These are phyloP conservation scores for Nicotiana sylvestris DNA, from an alignment of 257 asterid species.

Conservation along the genomic window DNA sequence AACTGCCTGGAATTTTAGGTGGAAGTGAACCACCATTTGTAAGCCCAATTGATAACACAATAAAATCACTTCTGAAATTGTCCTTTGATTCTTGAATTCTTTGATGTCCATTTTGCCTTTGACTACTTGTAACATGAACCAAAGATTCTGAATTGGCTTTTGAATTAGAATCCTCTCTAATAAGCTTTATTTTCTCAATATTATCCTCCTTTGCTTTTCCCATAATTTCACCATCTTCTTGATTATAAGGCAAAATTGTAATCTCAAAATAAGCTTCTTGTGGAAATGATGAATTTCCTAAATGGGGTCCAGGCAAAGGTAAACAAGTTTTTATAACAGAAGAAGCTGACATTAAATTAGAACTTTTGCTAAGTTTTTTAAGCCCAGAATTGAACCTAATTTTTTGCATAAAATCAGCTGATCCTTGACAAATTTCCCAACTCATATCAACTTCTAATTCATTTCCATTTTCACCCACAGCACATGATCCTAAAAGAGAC, in stretches of 20 bases:
- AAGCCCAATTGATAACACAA: constrained; percentile 50
- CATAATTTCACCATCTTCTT: not conserved
- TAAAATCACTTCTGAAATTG: constrained; percentile 23
- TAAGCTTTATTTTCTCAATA: constrained; percentile 64
- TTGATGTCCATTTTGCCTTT: constrained; percentile 31
- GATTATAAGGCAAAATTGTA: constrained; percentile 35
- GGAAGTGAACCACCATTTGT: constrained; percentile 47
- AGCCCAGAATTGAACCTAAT: constrained; percentile 51
- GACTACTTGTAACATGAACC: constrained; percentile 26
- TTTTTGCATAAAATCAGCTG: constrained; percentile 82
- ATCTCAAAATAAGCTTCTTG: constrained; percentile 90
- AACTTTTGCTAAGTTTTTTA: not conserved
- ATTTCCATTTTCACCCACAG: constrained; percentile 24
- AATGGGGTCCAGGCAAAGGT: constrained; percentile 87
- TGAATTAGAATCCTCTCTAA: constrained; percentile 50
- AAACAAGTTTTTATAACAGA: constrained; percentile 50
- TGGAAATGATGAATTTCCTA: constrained; percentile 71
- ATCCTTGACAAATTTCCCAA: constrained; percentile 90
- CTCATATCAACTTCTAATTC: constrained; percentile 38
- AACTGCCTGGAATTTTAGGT: constrained; percentile 60
- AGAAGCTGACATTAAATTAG: constrained; percentile 25
- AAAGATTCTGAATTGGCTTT: constrained; percentile 27
- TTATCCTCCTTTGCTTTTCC: constrained; percentile 29
- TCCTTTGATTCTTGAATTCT: constrained; percentile 27
- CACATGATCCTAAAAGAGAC: constrained; percentile 47